Percentiles rank a stretch among this genome's conserved stretches.
phyloP scores from a whole-genome alignment of 805 yeast genomes.

The Kodamaea fukazawae region DNA sequence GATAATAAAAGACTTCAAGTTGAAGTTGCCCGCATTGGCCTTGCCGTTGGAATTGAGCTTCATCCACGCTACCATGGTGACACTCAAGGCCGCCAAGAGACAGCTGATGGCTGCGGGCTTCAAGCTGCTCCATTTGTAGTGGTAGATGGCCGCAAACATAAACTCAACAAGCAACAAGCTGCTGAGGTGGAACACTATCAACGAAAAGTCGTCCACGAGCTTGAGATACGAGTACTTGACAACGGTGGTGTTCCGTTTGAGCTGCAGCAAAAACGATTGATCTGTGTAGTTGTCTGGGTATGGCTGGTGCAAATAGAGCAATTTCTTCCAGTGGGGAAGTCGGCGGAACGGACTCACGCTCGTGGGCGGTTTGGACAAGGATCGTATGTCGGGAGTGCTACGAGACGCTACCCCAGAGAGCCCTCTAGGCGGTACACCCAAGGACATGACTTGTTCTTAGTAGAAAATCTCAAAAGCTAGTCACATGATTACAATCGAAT shows the following conservation, averaged over 20 bases:
- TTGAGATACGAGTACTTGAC: slow-evolving; percentile 60
- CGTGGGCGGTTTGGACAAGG: neutral
- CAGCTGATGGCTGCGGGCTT: slow-evolving; percentile 34
- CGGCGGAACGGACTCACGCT: slow-evolving; percentile 1
- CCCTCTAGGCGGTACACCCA: neutral
- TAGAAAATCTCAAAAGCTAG: neutral
- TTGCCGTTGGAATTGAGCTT: slow-evolving; percentile 15
- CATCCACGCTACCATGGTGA: slow-evolving; percentile 18
- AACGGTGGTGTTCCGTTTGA: slow-evolving; percentile 74
- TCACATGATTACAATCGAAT: neutral
- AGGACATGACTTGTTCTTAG: neutral
- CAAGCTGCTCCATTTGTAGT: slow-evolving; percentile 48
- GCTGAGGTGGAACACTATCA: slow-evolving; percentile 64
- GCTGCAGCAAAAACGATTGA: slow-evolving; percentile 71
- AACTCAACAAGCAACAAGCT: slow-evolving; percentile 61
- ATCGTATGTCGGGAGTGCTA: slow-evolving; percentile 6
- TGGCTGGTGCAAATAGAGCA: slow-evolving; percentile 79
- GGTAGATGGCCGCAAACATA: slow-evolving; percentile 63
- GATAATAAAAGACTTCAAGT: slow-evolving; percentile 62
- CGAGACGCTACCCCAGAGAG: neutral
- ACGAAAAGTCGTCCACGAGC: slow-evolving; percentile 67
- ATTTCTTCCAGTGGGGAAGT: slow-evolving; percentile 68
- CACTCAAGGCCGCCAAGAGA: slow-evolving; percentile 31
- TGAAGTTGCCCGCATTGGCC: slow-evolving; percentile 10
- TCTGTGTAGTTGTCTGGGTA: slow-evolving; percentile 93